Evolutionary conservation across 306 rosid genomes (phyloP).

Genomic region (Quercus dentata): DNA sequence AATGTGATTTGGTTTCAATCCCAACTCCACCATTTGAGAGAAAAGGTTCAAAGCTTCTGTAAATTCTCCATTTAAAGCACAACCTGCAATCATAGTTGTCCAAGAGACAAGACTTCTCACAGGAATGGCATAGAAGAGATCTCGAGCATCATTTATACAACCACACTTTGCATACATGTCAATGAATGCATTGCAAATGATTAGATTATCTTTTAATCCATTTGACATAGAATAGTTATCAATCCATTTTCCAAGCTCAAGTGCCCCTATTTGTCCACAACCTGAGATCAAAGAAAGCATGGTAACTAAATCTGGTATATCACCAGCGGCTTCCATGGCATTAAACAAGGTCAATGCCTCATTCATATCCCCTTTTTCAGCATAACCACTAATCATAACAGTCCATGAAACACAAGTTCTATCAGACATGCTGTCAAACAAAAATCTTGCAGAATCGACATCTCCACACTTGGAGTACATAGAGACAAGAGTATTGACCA

Average conservation of each 20-base stretch:
- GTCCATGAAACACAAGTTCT: slow-evolving; percentile 76
- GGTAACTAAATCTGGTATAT: slow-evolving; percentile 60
- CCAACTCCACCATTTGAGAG: slow-evolving; percentile 38
- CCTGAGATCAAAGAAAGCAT: slow-evolving; percentile 62
- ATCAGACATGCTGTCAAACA: slow-evolving; percentile 45
- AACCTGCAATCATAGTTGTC: slow-evolving; percentile 64
- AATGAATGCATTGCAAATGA: slow-evolving; percentile 66
- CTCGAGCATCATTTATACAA: slow-evolving; percentile 38
- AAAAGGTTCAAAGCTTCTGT: slow-evolving; percentile 54
- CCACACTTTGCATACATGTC: slow-evolving; percentile 85
- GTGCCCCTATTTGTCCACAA: slow-evolving; percentile 50
- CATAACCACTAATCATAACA: slow-evolving; percentile 61
- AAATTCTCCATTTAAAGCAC: slow-evolving; percentile 63
- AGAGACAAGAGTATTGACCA: slow-evolving; percentile 55
- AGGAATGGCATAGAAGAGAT: slow-evolving; percentile 39
- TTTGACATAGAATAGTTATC: slow-evolving; percentile 35
- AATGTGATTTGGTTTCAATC: slow-evolving; percentile 53
- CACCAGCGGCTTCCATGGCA: slow-evolving; percentile 51
- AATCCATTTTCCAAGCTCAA: slow-evolving; percentile 60
- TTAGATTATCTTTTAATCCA: slow-evolving; percentile 42
- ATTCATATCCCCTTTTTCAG: slow-evolving; percentile 46
- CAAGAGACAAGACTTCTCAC: slow-evolving; percentile 60
- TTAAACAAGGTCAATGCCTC: slow-evolving; percentile 53
- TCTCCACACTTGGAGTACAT: slow-evolving; percentile 70
- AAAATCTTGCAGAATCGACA: slow-evolving; percentile 41